These are phyloP conservation scores for Platanthera zijinensis DNA, from an alignment of 106 monocot genomes.

Conservation along the genomic window DNA sequence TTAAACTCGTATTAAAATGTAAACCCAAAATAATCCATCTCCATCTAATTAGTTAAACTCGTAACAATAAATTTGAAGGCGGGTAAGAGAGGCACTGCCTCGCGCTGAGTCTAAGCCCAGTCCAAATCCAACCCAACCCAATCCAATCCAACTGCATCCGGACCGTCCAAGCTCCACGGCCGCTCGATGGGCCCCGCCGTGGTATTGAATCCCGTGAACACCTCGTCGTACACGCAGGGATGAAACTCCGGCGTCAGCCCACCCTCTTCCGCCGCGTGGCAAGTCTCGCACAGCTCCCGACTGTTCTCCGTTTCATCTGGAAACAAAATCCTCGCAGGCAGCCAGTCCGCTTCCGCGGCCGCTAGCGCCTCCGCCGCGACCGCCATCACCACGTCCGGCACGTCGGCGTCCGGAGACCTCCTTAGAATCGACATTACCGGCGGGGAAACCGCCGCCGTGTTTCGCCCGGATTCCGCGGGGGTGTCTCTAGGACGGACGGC, in stretches of 20 bases:
- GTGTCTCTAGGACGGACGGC: too few relatives aligned
- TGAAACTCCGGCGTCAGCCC: conserved; percentile 32
- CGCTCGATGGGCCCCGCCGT: conserved; percentile 53
- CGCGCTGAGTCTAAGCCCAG: too few relatives aligned
- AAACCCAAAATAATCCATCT: too few relatives aligned
- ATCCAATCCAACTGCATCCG: too few relatives aligned
- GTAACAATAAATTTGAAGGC: too few relatives aligned
- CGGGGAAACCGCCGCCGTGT: not conserved
- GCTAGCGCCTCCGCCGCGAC: not conserved
- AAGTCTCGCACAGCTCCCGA: conserved; percentile 27
- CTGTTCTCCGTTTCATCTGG: not conserved
- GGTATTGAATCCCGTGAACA: conserved; percentile 37
- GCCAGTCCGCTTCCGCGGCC: not conserved
- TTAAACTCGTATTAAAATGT: too few relatives aligned
- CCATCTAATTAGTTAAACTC: too few relatives aligned
- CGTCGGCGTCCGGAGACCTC: conserved; percentile 4
- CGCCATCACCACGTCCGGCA: not conserved
- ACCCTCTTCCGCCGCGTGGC: conserved; percentile 18
- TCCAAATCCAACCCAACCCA: too few relatives aligned
- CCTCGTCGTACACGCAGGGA: conserved; percentile 38
- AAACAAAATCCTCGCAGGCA: not conserved
- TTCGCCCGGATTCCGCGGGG: not conserved
- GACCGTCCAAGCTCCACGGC: conserved; percentile 5
- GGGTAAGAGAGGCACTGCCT: too few relatives aligned
- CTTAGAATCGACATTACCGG: conserved; percentile 31